A percentile compares a stretch with the other conserved stretches of the same genome.
Evolutionary conservation across 2,329 filamentous ascomycete species (phyloP).

Genomic region (Calonectria fujianensis): DNA sequence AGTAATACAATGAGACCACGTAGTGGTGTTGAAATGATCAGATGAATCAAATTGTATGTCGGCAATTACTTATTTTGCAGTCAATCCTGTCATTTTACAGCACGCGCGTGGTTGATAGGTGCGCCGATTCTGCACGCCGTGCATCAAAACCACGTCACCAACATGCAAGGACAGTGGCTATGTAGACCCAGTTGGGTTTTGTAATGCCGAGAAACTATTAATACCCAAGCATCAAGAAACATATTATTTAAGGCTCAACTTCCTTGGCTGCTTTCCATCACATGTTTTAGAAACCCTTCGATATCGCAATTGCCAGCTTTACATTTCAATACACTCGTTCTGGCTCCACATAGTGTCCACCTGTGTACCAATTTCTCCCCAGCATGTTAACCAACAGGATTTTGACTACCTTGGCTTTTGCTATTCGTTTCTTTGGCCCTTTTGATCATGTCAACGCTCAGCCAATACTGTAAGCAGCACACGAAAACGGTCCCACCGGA

Average conservation of each 20-base stretch:
- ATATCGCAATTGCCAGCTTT: neutral
- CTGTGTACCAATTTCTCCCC: neutral
- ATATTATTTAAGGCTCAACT: neutral
- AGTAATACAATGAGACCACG: neutral
- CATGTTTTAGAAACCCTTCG: neutral
- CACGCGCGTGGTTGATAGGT: neutral
- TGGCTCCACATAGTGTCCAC: no score
- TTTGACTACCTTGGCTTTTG: neutral
- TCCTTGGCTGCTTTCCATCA: neutral
- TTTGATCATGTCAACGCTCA: neutral
- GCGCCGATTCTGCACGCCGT: neutral
- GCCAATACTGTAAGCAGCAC: neutral
- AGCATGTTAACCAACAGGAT: neutral
- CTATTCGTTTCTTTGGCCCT: neutral
- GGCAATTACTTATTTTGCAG: neutral
- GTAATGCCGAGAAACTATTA: neutral
- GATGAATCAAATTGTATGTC: neutral
- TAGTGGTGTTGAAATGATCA: neutral
- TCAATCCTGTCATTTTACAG: neutral
- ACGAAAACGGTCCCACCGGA: neutral
- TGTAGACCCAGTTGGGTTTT: neutral
- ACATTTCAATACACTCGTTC: neutral
- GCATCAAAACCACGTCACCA: neutral
- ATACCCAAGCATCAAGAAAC: neutral
- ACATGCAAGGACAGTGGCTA: neutral